Percentiles rank a stretch among this genome's conserved stretches.
These are phyloP conservation scores for Lycium ferocissimum DNA, from an alignment of 257 asterid genomes.

Conservation along the genomic window DNA sequence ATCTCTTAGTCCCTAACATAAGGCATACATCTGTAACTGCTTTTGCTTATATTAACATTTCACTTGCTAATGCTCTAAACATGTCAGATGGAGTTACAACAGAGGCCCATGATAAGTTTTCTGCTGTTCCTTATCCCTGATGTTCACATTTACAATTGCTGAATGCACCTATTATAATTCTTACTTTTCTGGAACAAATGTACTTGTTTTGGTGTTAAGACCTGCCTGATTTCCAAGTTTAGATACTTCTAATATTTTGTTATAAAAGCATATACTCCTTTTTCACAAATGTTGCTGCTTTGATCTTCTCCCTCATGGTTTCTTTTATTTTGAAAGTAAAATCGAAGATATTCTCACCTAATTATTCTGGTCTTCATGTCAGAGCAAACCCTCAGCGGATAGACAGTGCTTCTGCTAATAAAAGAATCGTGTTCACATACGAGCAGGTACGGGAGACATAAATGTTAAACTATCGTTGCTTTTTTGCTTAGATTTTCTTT, in stretches of 20 bases:
- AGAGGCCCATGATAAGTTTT: not conserved
- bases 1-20: not conserved
- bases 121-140: not conserved
- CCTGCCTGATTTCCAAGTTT: slow-evolving; percentile 23
- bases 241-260: not conserved
- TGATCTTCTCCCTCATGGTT: slow-evolving; percentile 21
- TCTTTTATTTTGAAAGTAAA: slow-evolving; percentile 15
- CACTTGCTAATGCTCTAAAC: slow-evolving; percentile 21
- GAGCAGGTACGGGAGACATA: slow-evolving; percentile 76
- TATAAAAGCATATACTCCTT: not conserved
- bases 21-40: not conserved
- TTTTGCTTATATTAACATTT: slow-evolving; percentile 17
- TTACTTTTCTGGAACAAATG: not conserved
- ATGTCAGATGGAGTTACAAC: not conserved
- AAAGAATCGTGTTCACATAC: slow-evolving; percentile 75
- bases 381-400: slow-evolving; percentile 97
- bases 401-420: slow-evolving; percentile 82
- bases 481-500: not conserved
- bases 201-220: slow-evolving; percentile 8
- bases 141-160: slow-evolving; percentile 22
- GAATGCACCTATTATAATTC: slow-evolving; percentile 2
- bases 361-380: slow-evolving; percentile 40
- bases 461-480: not conserved
- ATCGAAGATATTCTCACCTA: slow-evolving; percentile 20
- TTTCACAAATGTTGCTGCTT: not conserved